Base-by-base conservation (phyloP, 345 rosid genomes). In the Tarenaya hassleriana region DNA sequence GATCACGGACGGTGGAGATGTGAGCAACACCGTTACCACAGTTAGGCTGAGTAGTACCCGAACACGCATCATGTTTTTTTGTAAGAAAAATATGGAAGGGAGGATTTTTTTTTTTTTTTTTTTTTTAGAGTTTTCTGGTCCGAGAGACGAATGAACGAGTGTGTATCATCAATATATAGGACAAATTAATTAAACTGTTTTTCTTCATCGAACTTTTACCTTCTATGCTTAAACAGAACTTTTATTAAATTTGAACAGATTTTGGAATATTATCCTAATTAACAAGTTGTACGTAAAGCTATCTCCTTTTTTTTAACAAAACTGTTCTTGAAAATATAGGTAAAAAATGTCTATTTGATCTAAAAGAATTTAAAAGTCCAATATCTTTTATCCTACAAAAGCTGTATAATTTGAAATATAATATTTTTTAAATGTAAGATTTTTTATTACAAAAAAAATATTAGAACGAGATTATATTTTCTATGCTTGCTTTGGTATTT, bases 41-140 rank as follows among this genome's bases (percentile, higher is more conserved):
- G 75, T 41, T 60, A 68, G 43, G 67, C 41, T 14, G 60, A 75
- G 68, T 2, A 64, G 53, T 63, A 69, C 77, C 70, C 63, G 48
- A 40, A 39, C 19, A 37, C 70, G 56, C 13, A 52, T 56, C 71
- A 60, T 67, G 47, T 27, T 47, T 52, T 16, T 34, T 40, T 37
- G 14, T 20, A 38, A 9, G 16, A 34, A 15, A 37, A 34, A n/a
- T 34, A 56, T 45, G 47, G 44, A 49, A 18, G 45, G 41, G 56
- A 40, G 68, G 40, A 55, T 56, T 44, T 61, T 41, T 15, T 63
- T 63, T 55, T 55, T 47, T 44, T 56, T 41, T 15, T 63, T 55
- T 50, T 47, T 47, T 34, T 41, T 9, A 38, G 8, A 55, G 70
- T 17, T 34, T 49, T 18, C 11, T 44, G 68, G n/a, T 47, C 20